Percentiles rank a stretch among this genome's conserved stretches.
Evolutionary conservation across 495 filamentous ascomycete genomes (phyloP).

Genomic region (Talaromyces proteolyticus): DNA sequence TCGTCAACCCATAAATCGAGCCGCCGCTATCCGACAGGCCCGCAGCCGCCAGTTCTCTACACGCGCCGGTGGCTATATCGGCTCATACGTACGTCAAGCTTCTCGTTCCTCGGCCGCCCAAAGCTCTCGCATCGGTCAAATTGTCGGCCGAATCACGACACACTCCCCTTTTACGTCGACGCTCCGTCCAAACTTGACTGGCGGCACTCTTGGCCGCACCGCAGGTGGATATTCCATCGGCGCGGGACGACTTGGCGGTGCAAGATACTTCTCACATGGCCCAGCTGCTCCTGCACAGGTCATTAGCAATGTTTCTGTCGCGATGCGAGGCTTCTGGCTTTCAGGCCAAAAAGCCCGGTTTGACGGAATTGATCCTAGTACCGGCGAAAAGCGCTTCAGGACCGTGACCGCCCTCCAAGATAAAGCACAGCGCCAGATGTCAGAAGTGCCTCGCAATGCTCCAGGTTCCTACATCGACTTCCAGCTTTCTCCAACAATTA

Average conservation of each 20-base stretch:
- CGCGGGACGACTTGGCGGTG: conserved; percentile 62
- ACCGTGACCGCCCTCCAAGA: conserved; percentile 64
- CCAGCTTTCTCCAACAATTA: conserved; percentile 78
- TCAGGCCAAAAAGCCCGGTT: conserved; percentile 80
- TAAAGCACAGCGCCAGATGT: conserved; percentile 57
- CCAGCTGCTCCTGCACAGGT: conserved; percentile 83
- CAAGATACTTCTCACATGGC: conserved; percentile 84
- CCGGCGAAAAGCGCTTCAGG: conserved; percentile 74
- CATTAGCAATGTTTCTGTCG: conserved; percentile 88
- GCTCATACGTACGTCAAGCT: conserved; percentile 44
- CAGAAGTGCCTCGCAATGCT: conserved; percentile 41
- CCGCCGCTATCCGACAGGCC: conserved; percentile 64
- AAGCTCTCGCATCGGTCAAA: conserved; percentile 57
- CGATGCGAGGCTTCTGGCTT: conserved; percentile 84
- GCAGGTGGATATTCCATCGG: conserved; percentile 81
- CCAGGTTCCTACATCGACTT: conserved; percentile 83
- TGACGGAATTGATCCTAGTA: conserved; percentile 59
- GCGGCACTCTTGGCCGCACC: conserved; percentile 76
- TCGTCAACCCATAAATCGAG: conserved; percentile 66
- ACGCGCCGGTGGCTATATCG: conserved; percentile 56
- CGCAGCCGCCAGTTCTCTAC: conserved; percentile 73
- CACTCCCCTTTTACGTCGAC: conserved; percentile 84
- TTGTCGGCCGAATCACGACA: conserved; percentile 60
- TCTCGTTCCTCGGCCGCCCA: conserved; percentile 59
- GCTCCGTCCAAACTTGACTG: conserved; percentile 86